These are phyloP conservation scores for Phoenix dactylifera DNA, from an alignment of 176 grass and related monocot genomes.

Conservation along the genomic window DNA sequence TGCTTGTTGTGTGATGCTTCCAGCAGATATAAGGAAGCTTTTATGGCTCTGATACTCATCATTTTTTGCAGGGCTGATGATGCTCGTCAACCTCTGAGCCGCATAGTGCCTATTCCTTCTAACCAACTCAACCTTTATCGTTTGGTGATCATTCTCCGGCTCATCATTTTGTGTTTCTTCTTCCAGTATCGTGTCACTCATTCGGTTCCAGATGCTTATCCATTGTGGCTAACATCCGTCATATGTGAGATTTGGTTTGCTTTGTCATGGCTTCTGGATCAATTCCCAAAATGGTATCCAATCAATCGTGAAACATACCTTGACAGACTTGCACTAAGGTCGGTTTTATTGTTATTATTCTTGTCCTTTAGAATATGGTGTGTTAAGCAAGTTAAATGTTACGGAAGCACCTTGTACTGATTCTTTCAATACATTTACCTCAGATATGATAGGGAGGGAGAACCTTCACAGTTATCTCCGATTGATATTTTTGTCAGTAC, in stretches of 20 bases:
- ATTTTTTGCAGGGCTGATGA: conserved; percentile 77
- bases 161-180: conserved; percentile 90
- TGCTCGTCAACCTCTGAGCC: conserved; percentile 85
- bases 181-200: conserved; percentile 91
- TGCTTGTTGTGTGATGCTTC: too few relatives aligned
- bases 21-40: too few relatives aligned
- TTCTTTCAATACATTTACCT: conserved; percentile 1
- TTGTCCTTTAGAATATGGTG: too few relatives aligned
- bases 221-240: conserved; percentile 84
- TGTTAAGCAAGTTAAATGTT: too few relatives aligned
- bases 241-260: conserved; percentile 99
- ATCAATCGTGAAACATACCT: conserved; percentile 92
- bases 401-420: too few relatives aligned
- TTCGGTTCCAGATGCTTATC: conserved; percentile 77
- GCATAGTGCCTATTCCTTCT: conserved; percentile 63
- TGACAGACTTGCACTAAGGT: conserved; percentile 86
- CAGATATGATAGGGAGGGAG: conserved; percentile 90
- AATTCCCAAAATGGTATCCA: conserved; percentile 86
- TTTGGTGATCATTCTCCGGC: conserved; percentile 67
- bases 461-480: conserved; percentile 71
- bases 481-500: conserved; percentile 93
- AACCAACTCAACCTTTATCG: conserved; percentile 77
- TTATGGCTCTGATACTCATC: neutral
- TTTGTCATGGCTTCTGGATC: conserved; percentile 91
- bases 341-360: conserved; percentile 1